Percentiles rank a stretch among this genome's conserved stretches.
Evolutionary conservation across 1,284 basidiomycete genomes (phyloP).

Genomic region (Cryptococcus floricola): DNA sequence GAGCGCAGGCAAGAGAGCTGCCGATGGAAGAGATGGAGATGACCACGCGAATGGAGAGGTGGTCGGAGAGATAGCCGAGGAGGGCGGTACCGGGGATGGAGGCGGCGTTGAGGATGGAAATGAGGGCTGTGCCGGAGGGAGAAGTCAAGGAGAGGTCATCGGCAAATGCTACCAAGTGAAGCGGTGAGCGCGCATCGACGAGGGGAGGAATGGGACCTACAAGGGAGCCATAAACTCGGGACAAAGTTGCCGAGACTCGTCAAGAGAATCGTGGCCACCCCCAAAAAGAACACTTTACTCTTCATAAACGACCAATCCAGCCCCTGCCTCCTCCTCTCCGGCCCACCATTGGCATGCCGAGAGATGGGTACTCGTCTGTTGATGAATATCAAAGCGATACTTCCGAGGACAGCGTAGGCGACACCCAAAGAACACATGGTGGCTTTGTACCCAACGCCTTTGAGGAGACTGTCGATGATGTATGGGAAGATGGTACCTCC

Average conservation of each 20-base stretch:
- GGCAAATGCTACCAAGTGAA: conserved; percentile 29
- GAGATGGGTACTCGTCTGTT: conserved; percentile 39
- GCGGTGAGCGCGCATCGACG: background rate
- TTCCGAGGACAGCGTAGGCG: conserved; percentile 30
- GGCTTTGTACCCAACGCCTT: conserved; percentile 44
- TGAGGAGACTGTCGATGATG: conserved; percentile 37
- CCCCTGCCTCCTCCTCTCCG: conserved; percentile 2
- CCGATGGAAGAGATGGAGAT: conserved; percentile 38
- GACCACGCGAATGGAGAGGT: conserved; percentile 30
- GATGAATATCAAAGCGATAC: conserved; percentile 37
- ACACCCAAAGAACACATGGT: conserved; percentile 44
- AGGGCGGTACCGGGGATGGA: conserved; percentile 43
- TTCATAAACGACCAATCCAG: conserved; percentile 31
- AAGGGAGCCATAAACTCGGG: conserved; percentile 45
- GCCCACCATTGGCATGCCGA: conserved; percentile 3
- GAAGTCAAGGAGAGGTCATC: conserved; percentile 31
- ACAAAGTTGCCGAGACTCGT: conserved; percentile 47
- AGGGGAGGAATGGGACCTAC: conserved; percentile 18
- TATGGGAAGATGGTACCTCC: conserved; percentile 47
- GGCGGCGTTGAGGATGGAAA: conserved; percentile 47
- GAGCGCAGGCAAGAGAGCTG: conserved; percentile 35
- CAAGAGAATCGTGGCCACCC: conserved; percentile 33
- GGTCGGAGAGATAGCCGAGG: conserved; percentile 43
- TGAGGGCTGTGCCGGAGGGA: conserved; percentile 41
- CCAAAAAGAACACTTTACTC: conserved; percentile 30